Evolutionary conservation across 2,329 filamentous ascomycete species (phyloP).

Genomic region (Incumbomyces lentus): DNA sequence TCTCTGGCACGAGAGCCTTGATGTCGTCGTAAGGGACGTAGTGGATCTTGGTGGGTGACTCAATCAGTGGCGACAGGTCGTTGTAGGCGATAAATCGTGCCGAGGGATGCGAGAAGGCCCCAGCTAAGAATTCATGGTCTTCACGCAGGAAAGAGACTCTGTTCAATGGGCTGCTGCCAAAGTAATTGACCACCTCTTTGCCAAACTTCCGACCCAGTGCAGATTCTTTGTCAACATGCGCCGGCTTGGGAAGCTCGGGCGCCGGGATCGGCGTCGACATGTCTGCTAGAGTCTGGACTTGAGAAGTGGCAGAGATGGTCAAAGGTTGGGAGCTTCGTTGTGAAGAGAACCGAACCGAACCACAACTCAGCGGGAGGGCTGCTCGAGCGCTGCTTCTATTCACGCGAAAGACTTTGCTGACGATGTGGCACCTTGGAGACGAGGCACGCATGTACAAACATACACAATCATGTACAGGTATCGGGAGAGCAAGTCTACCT

Average conservation of each 20-base stretch:
- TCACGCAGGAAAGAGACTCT: constrained; percentile 40
- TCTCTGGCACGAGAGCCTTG: constrained; percentile 55
- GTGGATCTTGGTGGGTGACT: constrained; percentile 51
- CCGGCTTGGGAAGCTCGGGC: constrained; percentile 42
- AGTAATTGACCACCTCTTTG: constrained; percentile 42
- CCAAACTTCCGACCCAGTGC: constrained; percentile 41
- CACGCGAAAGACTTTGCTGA: too few relatives aligned
- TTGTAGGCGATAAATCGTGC: constrained; percentile 66
- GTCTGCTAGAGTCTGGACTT: neutral
- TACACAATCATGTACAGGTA: too few relatives aligned
- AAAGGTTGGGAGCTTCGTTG: neutral
- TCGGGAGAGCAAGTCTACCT: too few relatives aligned
- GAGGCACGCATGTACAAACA: too few relatives aligned
- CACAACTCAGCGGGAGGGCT: too few relatives aligned
- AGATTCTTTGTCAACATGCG: constrained; percentile 49
- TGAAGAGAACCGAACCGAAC: too few relatives aligned
- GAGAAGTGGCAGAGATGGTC: constrained; percentile 7
- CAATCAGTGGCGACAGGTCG: constrained; percentile 63
- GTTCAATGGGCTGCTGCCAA: constrained; percentile 41
- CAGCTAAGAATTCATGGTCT: constrained; percentile 38
- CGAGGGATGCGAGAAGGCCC: constrained; percentile 37
- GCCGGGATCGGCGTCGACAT: constrained; percentile 9
- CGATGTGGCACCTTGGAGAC: too few relatives aligned
- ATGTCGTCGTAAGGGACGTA: constrained; percentile 62
- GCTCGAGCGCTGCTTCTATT: too few relatives aligned